Evolutionary conservation across 2,329 filamentous ascomycete species (phyloP).

Genomic region (Diaporthe citri): DNA sequence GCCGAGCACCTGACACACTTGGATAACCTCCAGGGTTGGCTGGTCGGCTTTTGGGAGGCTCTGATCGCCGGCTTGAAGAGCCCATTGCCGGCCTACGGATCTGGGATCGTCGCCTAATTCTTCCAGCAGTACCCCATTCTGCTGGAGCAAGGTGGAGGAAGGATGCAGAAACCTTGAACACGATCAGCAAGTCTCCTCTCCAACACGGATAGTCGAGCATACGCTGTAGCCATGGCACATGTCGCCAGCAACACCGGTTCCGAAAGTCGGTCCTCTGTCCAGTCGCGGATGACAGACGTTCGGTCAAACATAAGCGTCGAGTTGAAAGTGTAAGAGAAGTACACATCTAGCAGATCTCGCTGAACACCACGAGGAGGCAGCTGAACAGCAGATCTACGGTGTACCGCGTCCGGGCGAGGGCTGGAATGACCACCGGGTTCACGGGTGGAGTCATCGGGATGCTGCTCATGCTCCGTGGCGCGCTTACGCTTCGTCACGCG

Average conservation of each 20-base stretch:
- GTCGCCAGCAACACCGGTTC: background rate
- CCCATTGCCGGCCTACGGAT: background rate
- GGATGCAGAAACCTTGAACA: background rate
- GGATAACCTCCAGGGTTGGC: background rate
- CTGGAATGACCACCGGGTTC: background rate
- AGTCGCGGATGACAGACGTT: background rate
- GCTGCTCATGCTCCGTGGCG: background rate
- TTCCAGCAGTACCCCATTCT: background rate
- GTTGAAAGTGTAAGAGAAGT: background rate
- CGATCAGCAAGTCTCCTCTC: background rate
- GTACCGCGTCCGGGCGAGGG: background rate
- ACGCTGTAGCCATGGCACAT: background rate
- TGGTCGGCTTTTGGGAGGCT: background rate
- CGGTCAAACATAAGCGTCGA: background rate
- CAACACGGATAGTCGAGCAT: background rate
- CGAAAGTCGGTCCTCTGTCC: background rate
- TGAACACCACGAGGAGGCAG: background rate
- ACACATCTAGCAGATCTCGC: background rate
- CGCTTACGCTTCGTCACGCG: background rate
- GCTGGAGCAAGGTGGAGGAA: background rate
- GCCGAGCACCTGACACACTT: constrained; percentile 1
- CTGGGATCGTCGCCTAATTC: background rate
- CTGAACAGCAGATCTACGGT: background rate
- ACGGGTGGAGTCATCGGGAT: background rate
- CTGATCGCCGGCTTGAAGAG: background rate